Evolutionary conservation across 2,329 filamentous ascomycete genomes (phyloP).

Genomic region (Penicillium capsulatum): DNA sequence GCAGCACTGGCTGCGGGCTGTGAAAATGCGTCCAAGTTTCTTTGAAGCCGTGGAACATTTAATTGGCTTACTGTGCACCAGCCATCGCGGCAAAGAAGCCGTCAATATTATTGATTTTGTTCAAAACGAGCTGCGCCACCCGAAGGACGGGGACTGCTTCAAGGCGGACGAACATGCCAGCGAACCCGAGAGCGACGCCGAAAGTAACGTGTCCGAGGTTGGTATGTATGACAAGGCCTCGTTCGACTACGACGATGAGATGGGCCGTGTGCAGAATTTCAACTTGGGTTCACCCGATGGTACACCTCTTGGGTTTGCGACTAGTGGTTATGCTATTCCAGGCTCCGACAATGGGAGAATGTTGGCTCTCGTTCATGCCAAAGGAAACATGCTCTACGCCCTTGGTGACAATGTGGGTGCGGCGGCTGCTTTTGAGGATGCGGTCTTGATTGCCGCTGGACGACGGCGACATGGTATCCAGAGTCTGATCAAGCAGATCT

Average conservation of each 20-base stretch:
- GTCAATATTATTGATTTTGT: conserved; percentile 83
- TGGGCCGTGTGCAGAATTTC: conserved; percentile 26
- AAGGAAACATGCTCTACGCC: conserved; percentile 96
- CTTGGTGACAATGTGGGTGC: conserved; percentile 76
- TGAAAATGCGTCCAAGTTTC: conserved; percentile 77
- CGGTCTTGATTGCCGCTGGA: conserved; percentile 81
- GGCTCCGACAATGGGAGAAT: conserved; percentile 88
- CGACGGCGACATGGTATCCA: conserved; percentile 66
- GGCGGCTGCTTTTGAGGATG: conserved; percentile 88
- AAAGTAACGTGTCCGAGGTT: conserved; percentile 49
- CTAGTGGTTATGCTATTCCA: conserved; percentile 79
- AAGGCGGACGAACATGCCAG: conserved; percentile 53
- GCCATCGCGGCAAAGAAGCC: conserved; percentile 76
- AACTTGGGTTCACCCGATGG: conserved; percentile 27
- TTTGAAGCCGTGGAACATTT: conserved; percentile 95
- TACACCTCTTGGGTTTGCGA: conserved; percentile 56
- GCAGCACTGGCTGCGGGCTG: conserved; percentile 76
- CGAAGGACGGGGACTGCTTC: conserved; percentile 46
- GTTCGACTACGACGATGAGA: conserved; percentile 54
- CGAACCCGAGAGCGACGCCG: conserved; percentile 56
- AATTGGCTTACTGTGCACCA: conserved; percentile 77
- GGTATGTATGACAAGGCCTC: conserved; percentile 54
- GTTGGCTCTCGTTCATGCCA: conserved; percentile 89
- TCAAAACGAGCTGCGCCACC: conserved; percentile 64
- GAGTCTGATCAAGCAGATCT: conserved; percentile 72